Conservation (phyloP, 352 stramenopile species). For the Phytophthora pisi region DNA sequence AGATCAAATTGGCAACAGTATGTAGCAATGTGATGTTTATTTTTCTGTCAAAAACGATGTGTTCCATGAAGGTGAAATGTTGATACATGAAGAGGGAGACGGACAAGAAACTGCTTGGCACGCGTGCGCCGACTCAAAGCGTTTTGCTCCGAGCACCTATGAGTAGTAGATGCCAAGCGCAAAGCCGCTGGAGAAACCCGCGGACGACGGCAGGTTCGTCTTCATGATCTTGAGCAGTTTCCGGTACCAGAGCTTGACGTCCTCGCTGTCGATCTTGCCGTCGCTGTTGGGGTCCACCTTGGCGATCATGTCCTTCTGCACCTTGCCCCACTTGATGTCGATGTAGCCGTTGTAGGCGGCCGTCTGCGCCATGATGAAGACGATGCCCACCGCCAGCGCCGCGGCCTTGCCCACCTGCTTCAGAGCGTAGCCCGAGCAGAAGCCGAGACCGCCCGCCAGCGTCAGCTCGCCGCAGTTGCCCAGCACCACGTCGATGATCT, state of each 20-base stretch:
- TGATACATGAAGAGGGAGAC: conserved; percentile 13
- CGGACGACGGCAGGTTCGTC: conserved; percentile 84
- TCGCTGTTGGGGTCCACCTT: conserved; percentile 86
- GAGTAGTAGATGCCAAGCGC: conserved; percentile 69
- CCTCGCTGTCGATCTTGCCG: conserved; percentile 83
- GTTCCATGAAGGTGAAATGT: neutral
- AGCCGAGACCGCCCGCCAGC: conserved; percentile 70
- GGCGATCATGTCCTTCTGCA: conserved; percentile 85
- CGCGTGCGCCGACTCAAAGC: too few species aligned
- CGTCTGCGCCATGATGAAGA: conserved; percentile 83
- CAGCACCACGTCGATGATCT: conserved; percentile 70
- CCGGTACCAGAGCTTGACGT: conserved; percentile 80
- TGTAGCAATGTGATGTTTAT: conserved; percentile 37
- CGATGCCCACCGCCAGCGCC: conserved; percentile 69
- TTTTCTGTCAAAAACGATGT: conserved; percentile 16
- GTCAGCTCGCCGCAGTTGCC: conserved; percentile 72
- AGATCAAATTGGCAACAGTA: conserved; percentile 6
- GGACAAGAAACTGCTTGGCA: neutral
- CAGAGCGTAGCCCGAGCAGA: conserved; percentile 86
- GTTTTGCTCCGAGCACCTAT: neutral
- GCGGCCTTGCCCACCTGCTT: conserved; percentile 85
- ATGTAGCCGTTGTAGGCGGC: conserved; percentile 89
- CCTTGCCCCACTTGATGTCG: conserved; percentile 90
- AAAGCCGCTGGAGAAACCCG: conserved; percentile 79
- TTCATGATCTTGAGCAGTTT: conserved; percentile 76